Evolutionary conservation across 495 filamentous ascomycete genomes (phyloP), one percentile per base, ranked within the genome.

Genomic region (Penicillium daleae): DNA sequence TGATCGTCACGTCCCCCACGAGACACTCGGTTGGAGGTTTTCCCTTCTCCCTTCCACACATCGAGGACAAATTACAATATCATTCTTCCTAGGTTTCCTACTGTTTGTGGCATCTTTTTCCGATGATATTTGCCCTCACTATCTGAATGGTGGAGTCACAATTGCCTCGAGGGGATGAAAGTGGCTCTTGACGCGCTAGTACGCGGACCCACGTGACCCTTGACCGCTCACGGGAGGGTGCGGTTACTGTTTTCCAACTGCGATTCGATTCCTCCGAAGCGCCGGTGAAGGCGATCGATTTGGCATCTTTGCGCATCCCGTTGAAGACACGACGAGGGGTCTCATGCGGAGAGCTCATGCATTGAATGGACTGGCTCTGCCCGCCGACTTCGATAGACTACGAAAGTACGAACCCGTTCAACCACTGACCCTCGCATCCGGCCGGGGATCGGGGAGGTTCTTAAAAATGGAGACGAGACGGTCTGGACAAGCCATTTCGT

Each of bases 121-220:
- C 33, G 56, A 49, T 52, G 0, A 3, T 60, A 54, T 63, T 26
- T 22, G 6, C 6, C 2, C 7, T 19, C 57, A 7, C 13, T 33
- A n/a, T 13, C 26, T 35, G n/a, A 9, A 39, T 37, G 24, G 33
- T 39, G 33, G 15, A 50, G 40, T 22, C 42, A 31, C 55, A 72
- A 66, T 72, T 55, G 65, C 70, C 67, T n/a, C n/a, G 26, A 29
- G 29, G 44, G 21, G 21, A 7, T 24, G 10, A 26, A 37, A 56
- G 58, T 48, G 57, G 53, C 57, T 50, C 59, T 31, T 15, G 53
- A 72, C 70, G 70, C 70, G 70, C 62, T 62, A 62, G 61, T 24
- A 70, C 70, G 59, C 70, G 67, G 57, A 29, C 49, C 59, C 70
- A 72, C 70, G 70, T 72, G 70, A 72, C 44, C 60, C 56, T 66